A percentile compares a stretch with the other conserved stretches of the same genome.
phyloP scores from a whole-genome alignment of 805 yeast species.

The Metschnikowia bowlesiae region DNA sequence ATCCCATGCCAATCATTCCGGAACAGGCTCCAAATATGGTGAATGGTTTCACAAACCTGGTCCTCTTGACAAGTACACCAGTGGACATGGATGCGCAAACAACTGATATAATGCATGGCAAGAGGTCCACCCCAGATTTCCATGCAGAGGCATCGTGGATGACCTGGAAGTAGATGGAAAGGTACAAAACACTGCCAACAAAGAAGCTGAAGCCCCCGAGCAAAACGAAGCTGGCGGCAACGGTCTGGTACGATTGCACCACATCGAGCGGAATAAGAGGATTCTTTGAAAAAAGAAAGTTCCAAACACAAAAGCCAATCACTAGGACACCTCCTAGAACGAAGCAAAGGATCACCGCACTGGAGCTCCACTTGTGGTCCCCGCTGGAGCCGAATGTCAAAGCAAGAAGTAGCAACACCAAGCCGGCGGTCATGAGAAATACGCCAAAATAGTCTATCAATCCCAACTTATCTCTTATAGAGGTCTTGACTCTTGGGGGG shows the following conservation, averaged over 20 bases:
- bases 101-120: constrained; percentile 41
- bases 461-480: constrained; percentile 13
- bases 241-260: constrained; percentile 11
- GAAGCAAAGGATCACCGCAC: constrained; percentile 22
- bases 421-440: constrained; percentile 17
- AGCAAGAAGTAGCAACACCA: constrained; percentile 21
- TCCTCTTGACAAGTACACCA: constrained; percentile 37
- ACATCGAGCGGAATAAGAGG: constrained; percentile 19
- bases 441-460: constrained; percentile 21
- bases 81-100: constrained; percentile 31
- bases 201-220: constrained; percentile 18
- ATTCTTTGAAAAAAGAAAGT: constrained; percentile 14
- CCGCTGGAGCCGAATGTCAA: constrained; percentile 22
- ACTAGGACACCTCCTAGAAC: constrained; percentile 19
- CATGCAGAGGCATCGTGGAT: constrained; percentile 38
- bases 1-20: constrained; percentile 43
- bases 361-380: constrained; percentile 20
- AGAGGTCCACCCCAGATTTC: constrained; percentile 42
- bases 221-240: constrained; percentile 14
- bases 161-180: constrained; percentile 49
- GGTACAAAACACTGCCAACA: constrained; percentile 22
- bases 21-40: constrained; percentile 31
- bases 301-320: constrained; percentile 19
- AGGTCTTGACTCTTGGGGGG: constrained; percentile 17
- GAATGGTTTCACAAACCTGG: constrained; percentile 40